These are phyloP conservation scores for Phytophthora foliorum DNA, from an alignment of 352 stramenopile species.

Conservation along the genomic window DNA sequence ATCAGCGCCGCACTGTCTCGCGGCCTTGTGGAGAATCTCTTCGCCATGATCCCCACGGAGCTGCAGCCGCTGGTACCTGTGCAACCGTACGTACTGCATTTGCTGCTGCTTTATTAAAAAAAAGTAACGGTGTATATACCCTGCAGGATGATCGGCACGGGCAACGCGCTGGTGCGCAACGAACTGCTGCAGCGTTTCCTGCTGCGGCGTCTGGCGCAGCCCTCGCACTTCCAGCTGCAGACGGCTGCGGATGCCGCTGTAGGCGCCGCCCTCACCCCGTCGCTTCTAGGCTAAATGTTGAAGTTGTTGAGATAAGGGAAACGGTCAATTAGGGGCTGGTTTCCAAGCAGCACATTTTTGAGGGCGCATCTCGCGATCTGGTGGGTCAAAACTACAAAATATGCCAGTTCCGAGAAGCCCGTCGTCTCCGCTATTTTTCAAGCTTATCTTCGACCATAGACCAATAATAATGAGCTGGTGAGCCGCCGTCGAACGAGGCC, in stretches of 20 bases:
- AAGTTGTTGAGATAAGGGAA: slow-evolving; percentile 18
- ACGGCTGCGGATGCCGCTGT: slow-evolving; percentile 65
- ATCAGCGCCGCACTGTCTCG: slow-evolving; percentile 72
- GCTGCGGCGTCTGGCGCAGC: slow-evolving; percentile 41
- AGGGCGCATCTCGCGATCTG: too few species aligned
- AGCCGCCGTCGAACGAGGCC: too few species aligned
- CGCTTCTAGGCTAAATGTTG: slow-evolving; percentile 29
- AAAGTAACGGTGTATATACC: not conserved
- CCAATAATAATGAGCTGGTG: too few species aligned
- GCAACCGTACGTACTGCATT: slow-evolving; percentile 51
- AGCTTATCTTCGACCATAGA: too few species aligned
- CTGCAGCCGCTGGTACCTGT: slow-evolving; percentile 40
- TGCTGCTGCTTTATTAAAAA: not conserved
- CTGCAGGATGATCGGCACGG: slow-evolving; percentile 75
- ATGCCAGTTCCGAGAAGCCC: too few species aligned
- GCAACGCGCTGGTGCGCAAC: slow-evolving; percentile 78
- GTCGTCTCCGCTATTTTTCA: too few species aligned
- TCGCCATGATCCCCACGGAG: slow-evolving; percentile 68
- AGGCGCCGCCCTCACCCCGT: slow-evolving; percentile 57
- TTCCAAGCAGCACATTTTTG: too few species aligned
- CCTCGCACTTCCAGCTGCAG: slow-evolving; percentile 49
- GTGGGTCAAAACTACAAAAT: too few species aligned
- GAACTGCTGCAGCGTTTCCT: slow-evolving; percentile 68
- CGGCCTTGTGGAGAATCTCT: slow-evolving; percentile 78
- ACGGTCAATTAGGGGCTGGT: too few species aligned